Conservation (phyloP, 2,329 filamentous ascomycete genomes). For the Hyphodiscus sp. region DNA sequence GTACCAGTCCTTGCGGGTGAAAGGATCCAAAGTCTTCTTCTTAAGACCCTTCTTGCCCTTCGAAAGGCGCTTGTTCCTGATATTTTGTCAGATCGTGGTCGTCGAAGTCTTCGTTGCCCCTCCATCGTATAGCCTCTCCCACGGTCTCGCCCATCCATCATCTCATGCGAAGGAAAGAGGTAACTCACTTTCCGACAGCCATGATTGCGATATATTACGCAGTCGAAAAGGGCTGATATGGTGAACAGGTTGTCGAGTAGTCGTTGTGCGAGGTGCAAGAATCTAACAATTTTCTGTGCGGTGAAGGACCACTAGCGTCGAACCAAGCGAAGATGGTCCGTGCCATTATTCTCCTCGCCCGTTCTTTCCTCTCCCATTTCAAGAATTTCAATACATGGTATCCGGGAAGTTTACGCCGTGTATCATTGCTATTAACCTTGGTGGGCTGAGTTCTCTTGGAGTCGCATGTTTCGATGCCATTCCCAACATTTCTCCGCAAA, state of each 20-base stretch:
- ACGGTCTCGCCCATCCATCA: slow-evolving; percentile 11
- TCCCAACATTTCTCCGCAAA: too few relatives aligned
- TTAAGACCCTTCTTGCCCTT: slow-evolving; percentile 99
- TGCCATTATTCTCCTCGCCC: background rate
- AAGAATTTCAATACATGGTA: too few relatives aligned
- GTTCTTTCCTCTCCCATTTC: too few relatives aligned
- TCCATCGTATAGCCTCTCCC: slow-evolving; percentile 2
- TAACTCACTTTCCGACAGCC: slow-evolving; percentile 73
- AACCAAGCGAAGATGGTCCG: background rate
- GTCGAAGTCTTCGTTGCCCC: slow-evolving; percentile 14
- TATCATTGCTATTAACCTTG: too few relatives aligned
- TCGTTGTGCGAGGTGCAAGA: background rate
- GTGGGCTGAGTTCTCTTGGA: too few relatives aligned
- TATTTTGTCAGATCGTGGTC: slow-evolving; percentile 25
- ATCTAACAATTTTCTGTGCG: background rate
- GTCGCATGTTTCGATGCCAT: too few relatives aligned
- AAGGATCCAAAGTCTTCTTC: slow-evolving; percentile 98
- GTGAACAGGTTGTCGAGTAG: slow-evolving; percentile 10
- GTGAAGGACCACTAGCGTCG: background rate
- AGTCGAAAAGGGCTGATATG: slow-evolving; percentile 25
- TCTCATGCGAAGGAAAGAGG: slow-evolving; percentile 5
- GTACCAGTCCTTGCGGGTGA: slow-evolving; percentile 99
- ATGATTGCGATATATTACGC: slow-evolving; percentile 55
- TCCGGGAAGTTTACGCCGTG: too few relatives aligned
- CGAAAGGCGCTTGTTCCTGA: slow-evolving; percentile 98